Percentiles rank a stretch among this genome's conserved stretches.
These are phyloP conservation scores for Stereocaulon alpinum DNA, from an alignment of 495 filamentous ascomycete genomes.

Conservation along the genomic window DNA sequence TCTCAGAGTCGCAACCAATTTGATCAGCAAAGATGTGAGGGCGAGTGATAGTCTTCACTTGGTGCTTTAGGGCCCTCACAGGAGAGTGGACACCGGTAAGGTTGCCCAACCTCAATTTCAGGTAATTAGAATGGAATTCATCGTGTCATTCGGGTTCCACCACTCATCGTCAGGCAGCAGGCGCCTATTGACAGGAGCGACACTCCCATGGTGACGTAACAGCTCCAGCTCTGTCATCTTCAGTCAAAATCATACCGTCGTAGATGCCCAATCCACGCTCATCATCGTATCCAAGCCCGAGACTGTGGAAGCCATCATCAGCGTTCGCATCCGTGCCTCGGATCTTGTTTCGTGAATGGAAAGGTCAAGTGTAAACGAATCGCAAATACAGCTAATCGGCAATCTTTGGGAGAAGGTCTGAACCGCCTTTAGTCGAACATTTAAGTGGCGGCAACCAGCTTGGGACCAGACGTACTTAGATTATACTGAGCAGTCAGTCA, in stretches of 20 bases:
- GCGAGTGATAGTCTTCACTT: background rate
- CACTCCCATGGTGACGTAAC: background rate
- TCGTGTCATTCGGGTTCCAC: conserved; percentile 1
- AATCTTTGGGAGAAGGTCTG: too few species aligned
- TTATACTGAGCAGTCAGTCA: too few species aligned
- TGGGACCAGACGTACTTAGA: too few species aligned
- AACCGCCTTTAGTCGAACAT: too few species aligned
- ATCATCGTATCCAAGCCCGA: background rate
- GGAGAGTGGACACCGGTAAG: conserved; percentile 1
- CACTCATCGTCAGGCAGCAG: background rate
- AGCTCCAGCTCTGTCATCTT: background rate
- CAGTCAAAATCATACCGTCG: background rate
- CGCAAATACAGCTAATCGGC: too few species aligned
- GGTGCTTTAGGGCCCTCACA: background rate
- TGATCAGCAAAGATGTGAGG: background rate
- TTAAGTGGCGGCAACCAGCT: too few species aligned
- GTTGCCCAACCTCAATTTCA: conserved; percentile 1
- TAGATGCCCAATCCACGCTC: too few species aligned
- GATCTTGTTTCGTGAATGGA: too few species aligned
- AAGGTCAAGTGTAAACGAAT: too few species aligned
- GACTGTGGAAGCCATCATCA: background rate
- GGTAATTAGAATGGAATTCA: background rate
- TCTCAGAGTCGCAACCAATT: background rate
- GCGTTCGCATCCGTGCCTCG: background rate
- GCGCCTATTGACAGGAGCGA: background rate